phyloP scores from a whole-genome alignment of 2,329 filamentous ascomycete species.

The Pyrenochaeta sp. region DNA sequence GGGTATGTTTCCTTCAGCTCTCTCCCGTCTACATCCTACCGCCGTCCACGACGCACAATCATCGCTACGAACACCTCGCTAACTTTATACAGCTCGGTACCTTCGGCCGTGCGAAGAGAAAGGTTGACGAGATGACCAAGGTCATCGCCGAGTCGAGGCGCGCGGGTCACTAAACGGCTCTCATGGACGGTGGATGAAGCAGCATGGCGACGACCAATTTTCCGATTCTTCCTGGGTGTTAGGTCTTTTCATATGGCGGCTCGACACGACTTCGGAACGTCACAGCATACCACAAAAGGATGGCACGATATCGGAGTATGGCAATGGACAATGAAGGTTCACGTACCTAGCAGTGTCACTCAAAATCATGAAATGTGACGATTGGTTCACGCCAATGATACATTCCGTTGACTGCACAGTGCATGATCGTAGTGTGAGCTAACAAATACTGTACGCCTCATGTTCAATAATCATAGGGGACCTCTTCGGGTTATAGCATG shows the following conservation, averaged over 20 bases:
- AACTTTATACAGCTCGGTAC: conserved; percentile 79
- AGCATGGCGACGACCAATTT: conserved; percentile 39
- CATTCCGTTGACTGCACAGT: conserved; percentile 8
- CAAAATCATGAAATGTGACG: conserved; percentile 48
- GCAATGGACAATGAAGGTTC: conserved; percentile 40
- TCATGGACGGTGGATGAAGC: conserved; percentile 35
- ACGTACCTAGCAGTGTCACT: conserved; percentile 47
- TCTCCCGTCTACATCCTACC: conserved; percentile 1
- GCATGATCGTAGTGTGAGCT: conserved; percentile 11
- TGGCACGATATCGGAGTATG: conserved; percentile 46
- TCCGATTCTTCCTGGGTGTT: conserved; percentile 48
- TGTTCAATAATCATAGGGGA: conserved; percentile 4
- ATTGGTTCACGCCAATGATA: conserved; percentile 45
- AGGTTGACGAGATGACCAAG: conserved; percentile 98
- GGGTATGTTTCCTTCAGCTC: conserved; percentile 67
- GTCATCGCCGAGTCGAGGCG: conserved; percentile 97
- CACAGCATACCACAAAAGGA: conserved; percentile 37
- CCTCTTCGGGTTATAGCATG: conserved; percentile 69
- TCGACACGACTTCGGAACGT: conserved; percentile 42
- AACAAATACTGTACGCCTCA: not conserved
- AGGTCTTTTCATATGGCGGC: conserved; percentile 44
- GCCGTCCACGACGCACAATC: conserved; percentile 1
- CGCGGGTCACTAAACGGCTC: conserved; percentile 68
- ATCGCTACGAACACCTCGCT: conserved; percentile 27
- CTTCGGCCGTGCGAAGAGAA: conserved; percentile 97